Evolutionary conservation across 1,284 basidiomycete species (phyloP).

Genomic region (Athelia psychrophila): DNA sequence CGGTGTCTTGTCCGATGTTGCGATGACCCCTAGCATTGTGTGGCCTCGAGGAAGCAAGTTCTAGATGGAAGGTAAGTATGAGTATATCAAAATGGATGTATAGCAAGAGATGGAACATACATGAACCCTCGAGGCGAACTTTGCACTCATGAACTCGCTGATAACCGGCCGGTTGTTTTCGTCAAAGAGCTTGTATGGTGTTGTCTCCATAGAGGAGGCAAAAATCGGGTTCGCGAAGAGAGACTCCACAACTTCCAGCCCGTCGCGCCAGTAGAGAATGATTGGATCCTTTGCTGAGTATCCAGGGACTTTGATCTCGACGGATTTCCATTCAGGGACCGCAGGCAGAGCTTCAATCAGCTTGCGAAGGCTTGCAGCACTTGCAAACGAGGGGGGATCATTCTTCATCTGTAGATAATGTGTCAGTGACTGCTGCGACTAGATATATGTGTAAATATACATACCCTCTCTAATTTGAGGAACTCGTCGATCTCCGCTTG

Average conservation of each 20-base stretch:
- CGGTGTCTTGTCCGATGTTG: conserved; percentile 31
- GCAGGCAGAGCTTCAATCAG: conserved; percentile 21
- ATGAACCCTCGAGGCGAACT: not conserved
- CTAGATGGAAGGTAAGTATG: conserved; percentile 14
- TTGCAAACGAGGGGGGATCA: conserved; percentile 19
- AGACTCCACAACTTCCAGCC: conserved; percentile 5
- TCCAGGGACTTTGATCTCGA: conserved; percentile 1
- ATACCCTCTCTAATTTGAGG: not conserved
- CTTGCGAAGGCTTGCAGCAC: conserved; percentile 22
- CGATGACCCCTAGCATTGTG: conserved; percentile 25
- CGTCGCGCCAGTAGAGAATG: conserved; percentile 21
- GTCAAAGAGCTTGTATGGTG: not conserved
- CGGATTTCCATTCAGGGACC: conserved; percentile 21
- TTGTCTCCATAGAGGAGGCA: conserved; percentile 19
- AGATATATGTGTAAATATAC: not conserved
- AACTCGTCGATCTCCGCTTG: not conserved
- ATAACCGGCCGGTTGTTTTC: not conserved
- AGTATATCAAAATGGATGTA: not conserved
- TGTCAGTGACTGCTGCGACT: not conserved
- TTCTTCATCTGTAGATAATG: conserved; percentile 7
- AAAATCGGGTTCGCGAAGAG: conserved; percentile 6
- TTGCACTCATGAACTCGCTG: conserved; percentile 2
- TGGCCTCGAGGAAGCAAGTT: conserved; percentile 21
- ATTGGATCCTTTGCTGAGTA: conserved; percentile 18
- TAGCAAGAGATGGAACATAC: conserved; percentile 11